Evolutionary conservation across 345 rosid species (phyloP).

Genomic region (Limnanthes douglasii): DNA sequence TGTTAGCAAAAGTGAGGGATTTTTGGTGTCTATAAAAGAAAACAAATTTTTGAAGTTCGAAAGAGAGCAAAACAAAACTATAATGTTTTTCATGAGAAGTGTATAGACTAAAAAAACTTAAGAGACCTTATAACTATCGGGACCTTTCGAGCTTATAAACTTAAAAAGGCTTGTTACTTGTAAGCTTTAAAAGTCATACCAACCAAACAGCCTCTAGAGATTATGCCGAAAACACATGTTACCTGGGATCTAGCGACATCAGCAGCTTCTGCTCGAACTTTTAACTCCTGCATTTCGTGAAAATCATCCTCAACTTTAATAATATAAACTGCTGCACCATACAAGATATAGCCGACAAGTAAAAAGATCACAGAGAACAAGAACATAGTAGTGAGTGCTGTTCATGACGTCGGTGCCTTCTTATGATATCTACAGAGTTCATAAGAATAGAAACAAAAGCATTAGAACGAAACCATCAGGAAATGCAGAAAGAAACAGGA

Average conservation of each 20-base stretch:
- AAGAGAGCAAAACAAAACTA: too few relatives aligned
- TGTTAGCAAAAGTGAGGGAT: too few relatives aligned
- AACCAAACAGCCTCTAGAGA: constrained; percentile 1
- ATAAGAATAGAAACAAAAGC: constrained; percentile 2
- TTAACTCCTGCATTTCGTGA: constrained; percentile 70
- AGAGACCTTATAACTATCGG: too few relatives aligned
- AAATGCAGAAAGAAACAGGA: background rate
- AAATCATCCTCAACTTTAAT: constrained; percentile 87
- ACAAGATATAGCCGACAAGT: constrained; percentile 67
- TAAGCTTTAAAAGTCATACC: constrained; percentile 1
- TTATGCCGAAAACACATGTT: background rate
- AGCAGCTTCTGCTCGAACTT: constrained; percentile 91
- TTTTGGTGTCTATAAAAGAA: too few relatives aligned
- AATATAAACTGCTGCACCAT: constrained; percentile 62
- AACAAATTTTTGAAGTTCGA: too few relatives aligned
- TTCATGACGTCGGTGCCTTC: constrained; percentile 60
- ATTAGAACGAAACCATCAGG: constrained; percentile 2
- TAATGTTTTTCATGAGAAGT: too few relatives aligned
- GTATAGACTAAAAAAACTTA: too few relatives aligned
- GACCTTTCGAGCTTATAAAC: too few relatives aligned
- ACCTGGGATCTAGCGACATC: constrained; percentile 97
- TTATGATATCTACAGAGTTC: constrained; percentile 56
- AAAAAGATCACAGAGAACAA: constrained; percentile 65
- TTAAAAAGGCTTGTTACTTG: too few relatives aligned
- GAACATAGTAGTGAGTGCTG: constrained; percentile 55